Conservation (phyloP, 768 basidiomycete species). For the Calocybe cyanea region DNA sequence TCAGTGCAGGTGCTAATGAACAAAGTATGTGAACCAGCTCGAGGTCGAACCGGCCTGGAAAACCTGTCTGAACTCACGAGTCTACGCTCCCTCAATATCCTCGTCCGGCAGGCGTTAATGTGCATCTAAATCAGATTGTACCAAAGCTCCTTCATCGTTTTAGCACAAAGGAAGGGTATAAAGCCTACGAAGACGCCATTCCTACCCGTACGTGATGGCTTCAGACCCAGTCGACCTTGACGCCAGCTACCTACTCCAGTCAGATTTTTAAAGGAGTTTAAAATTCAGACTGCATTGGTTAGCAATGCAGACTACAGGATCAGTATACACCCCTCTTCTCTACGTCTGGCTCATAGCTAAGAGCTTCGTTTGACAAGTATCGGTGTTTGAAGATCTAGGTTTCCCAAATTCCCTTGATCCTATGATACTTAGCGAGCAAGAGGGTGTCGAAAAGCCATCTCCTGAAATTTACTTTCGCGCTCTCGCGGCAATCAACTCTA, state of each 20-base stretch:
- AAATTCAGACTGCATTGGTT: constrained; percentile 53
- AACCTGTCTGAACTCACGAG: background rate
- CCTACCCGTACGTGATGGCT: constrained; percentile 35
- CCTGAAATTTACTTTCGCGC: constrained; percentile 52
- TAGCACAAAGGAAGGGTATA: constrained; percentile 68
- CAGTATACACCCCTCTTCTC: constrained; percentile 37
- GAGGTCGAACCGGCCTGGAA: no score
- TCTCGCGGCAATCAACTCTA: constrained; percentile 28
- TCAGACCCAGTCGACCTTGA: background rate
- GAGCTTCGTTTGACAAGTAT: background rate
- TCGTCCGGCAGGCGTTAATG: constrained; percentile 44
- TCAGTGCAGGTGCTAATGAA: constrained; percentile 68
- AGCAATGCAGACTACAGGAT: constrained; percentile 75
- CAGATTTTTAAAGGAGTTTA: constrained; percentile 36
- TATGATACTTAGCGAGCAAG: constrained; percentile 67
- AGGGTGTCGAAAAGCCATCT: constrained; percentile 67
- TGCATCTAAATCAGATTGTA: constrained; percentile 53
- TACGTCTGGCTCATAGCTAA: background rate
- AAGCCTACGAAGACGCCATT: constrained; percentile 49
- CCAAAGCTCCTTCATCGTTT: constrained; percentile 61
- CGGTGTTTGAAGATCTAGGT: constrained; percentile 57
- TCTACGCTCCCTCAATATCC: background rate
- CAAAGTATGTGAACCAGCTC: constrained; percentile 39
- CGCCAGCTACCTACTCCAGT: constrained; percentile 31
- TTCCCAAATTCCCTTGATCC: constrained; percentile 47